phyloP scores from a whole-genome alignment of 2,329 filamentous ascomycete genomes.

The Hawksworthiomyces lignivorus region DNA sequence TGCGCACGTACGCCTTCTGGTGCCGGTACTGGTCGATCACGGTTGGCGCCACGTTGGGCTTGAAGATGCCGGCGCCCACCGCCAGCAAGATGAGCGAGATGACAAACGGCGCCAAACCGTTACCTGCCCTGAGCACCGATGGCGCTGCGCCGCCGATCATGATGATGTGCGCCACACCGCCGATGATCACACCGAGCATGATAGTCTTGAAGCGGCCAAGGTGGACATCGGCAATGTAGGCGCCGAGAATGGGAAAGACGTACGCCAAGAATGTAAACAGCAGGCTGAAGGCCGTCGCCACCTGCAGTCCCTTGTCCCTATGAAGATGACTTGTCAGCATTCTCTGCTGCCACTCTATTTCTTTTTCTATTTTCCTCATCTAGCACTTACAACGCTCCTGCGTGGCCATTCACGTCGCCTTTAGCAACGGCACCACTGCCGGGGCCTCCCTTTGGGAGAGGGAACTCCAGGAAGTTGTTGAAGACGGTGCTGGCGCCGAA shows the following conservation, averaged over 20 bases:
- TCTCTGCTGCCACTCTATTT: too few relatives aligned
- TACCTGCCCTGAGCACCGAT: conserved; percentile 40
- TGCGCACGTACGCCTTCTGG: conserved; percentile 32
- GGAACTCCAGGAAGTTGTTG: conserved; percentile 48
- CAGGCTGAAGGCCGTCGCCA: conserved; percentile 17
- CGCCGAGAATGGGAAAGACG: conserved; percentile 41
- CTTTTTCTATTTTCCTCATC: not conserved
- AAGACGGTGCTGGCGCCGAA: conserved; percentile 43
- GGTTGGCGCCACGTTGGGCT: conserved; percentile 46
- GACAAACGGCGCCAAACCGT: conserved; percentile 51
- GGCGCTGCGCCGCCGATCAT: conserved; percentile 57
- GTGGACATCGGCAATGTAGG: conserved; percentile 55
- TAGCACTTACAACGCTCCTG: too few relatives aligned
- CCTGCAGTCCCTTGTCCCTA: not conserved
- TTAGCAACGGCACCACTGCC: conserved; percentile 26
- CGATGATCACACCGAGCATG: conserved; percentile 43
- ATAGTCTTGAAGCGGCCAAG: conserved; percentile 62
- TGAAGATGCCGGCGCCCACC: conserved; percentile 63
- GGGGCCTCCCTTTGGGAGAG: conserved; percentile 35
- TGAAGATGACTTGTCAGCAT: too few relatives aligned
- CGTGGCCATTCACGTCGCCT: not conserved
- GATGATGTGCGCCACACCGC: conserved; percentile 55
- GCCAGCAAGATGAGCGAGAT: conserved; percentile 59
- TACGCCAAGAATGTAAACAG: conserved; percentile 42
- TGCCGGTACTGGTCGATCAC: conserved; percentile 36